A percentile compares a stretch with the other conserved stretches of the same genome.
These are phyloP conservation scores for Biscutella laevigata DNA, from an alignment of 441 rosid genomes.

Conservation along the genomic window DNA sequence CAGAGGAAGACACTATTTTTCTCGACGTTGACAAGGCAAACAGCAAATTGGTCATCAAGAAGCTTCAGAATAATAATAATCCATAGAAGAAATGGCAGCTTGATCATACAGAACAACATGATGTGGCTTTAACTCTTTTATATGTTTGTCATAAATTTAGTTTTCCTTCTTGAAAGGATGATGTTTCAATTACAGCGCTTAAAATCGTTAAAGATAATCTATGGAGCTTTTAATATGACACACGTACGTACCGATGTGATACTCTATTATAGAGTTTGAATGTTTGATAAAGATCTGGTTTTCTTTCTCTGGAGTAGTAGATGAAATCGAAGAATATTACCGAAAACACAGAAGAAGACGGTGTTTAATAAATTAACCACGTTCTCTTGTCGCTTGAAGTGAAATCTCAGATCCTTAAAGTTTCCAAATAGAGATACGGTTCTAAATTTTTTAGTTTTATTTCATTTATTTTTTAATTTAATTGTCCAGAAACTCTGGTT, in stretches of 20 bases:
- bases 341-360: neutral
- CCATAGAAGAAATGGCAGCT: constrained; percentile 46
- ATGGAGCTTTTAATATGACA: neutral
- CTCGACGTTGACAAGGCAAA: constrained; percentile 26
- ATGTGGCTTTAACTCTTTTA: neutral
- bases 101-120: neutral
- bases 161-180: too few species aligned
- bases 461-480: too few species aligned
- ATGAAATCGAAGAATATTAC: neutral
- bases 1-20: constrained; percentile 53
- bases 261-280: neutral
- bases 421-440: too few species aligned
- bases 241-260: neutral
- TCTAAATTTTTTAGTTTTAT: too few species aligned
- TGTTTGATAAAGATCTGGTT: neutral
- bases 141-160: too few species aligned
- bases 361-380: too few species aligned
- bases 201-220: too few species aligned
- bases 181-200: too few species aligned
- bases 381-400: constrained; percentile 19
- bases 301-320: neutral
- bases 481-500: too few species aligned
- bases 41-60: constrained; percentile 46
- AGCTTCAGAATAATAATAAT: constrained; percentile 37
- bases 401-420: constrained; percentile 16